Evolutionary conservation across 768 basidiomycete species (phyloP).

Genomic region (Phaffia australis): DNA sequence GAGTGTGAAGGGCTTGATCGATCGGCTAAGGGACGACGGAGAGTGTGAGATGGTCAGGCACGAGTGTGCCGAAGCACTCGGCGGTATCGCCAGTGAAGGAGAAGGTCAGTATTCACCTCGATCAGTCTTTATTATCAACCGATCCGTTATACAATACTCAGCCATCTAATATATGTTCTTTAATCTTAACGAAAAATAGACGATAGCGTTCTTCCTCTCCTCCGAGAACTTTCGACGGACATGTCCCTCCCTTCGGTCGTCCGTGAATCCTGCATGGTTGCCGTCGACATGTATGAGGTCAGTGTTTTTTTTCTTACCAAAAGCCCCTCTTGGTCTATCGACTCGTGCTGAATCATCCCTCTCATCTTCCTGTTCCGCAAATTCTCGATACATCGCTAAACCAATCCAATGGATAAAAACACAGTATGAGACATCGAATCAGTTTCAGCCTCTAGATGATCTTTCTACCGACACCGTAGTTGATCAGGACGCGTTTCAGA

Average conservation of each 20-base stretch:
- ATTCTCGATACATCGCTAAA: constrained; percentile 14
- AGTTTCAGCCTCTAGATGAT: constrained; percentile 48
- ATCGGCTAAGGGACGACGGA: constrained; percentile 55
- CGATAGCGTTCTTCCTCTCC: constrained; percentile 73
- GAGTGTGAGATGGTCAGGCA: constrained; percentile 98
- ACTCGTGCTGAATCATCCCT: background rate
- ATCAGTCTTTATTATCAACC: background rate
- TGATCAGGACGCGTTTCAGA: background rate
- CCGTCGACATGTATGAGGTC: constrained; percentile 84
- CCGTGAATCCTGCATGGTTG: constrained; percentile 88
- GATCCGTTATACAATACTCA: background rate
- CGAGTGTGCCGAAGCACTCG: constrained; percentile 95
- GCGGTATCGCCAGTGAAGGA: constrained; percentile 63
- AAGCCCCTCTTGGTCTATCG: background rate
- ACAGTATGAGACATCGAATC: constrained; percentile 67
- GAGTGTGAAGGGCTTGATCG: constrained; percentile 71
- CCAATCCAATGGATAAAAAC: background rate
- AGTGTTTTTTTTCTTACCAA: constrained; percentile 23
- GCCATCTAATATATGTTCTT: background rate
- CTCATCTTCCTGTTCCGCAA: no score
- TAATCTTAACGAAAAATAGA: constrained; percentile 32
- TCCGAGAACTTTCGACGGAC: constrained; percentile 71
- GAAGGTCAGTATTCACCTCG: constrained; percentile 27
- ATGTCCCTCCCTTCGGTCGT: constrained; percentile 79
- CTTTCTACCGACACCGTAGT: background rate